phyloP scores from a whole-genome alignment of 2,329 filamentous ascomycete genomes.

The Zalaria sp. region DNA sequence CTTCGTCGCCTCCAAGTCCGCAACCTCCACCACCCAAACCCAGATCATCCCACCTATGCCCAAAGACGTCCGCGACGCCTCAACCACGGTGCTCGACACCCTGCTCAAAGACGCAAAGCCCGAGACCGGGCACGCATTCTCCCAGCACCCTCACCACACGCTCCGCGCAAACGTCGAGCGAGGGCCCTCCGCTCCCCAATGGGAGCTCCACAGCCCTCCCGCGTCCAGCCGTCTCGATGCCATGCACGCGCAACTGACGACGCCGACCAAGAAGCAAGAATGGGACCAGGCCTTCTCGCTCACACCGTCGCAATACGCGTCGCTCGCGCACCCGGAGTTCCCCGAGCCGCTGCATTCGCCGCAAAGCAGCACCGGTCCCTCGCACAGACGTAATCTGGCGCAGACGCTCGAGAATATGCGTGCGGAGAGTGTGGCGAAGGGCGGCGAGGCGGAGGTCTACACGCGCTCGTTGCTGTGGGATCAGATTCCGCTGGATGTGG shows the following conservation, averaged over 20 bases:
- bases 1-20: slow-evolving; percentile 79
- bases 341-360: background rate
- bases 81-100: slow-evolving; percentile 62
- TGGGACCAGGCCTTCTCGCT: slow-evolving; percentile 80
- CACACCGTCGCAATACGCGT: slow-evolving; percentile 77
- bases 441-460: slow-evolving; percentile 73
- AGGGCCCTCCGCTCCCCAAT: background rate
- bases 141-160: background rate
- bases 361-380: slow-evolving; percentile 21
- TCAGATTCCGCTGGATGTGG: slow-evolving; percentile 81
- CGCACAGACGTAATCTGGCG: slow-evolving; percentile 50
- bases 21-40: slow-evolving; percentile 44
- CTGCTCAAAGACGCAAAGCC: slow-evolving; percentile 71
- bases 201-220: background rate
- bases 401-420: slow-evolving; percentile 73
- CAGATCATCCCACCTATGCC: slow-evolving; percentile 64
- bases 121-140: background rate
- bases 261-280: slow-evolving; percentile 68
- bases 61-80: slow-evolving; percentile 66
- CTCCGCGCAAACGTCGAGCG: background rate
- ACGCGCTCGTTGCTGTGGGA: slow-evolving; percentile 89
- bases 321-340: slow-evolving; percentile 43
- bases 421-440: slow-evolving; percentile 28
- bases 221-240: slow-evolving; percentile 16
- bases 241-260: slow-evolving; percentile 33